Base-by-base conservation (phyloP, 768 basidiomycete species). In the Cystobasidium tubakii region DNA sequence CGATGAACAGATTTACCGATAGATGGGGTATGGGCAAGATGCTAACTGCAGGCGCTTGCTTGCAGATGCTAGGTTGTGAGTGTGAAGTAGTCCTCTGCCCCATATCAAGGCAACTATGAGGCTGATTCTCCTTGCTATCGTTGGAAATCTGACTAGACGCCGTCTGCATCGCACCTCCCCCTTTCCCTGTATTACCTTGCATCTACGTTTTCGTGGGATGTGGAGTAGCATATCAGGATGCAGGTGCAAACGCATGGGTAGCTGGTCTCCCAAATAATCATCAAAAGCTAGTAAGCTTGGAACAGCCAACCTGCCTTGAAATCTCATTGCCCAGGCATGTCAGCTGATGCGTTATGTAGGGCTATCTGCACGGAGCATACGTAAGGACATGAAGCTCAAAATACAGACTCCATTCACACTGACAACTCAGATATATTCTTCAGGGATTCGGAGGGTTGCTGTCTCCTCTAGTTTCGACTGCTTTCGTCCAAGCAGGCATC, bases 91-190 rank as follows among this genome's bases (percentile, higher is more conserved):
- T 17, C 15, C 62, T 29, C 62, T 21, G 7, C 54, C 7, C n/a
- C 7, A 57, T 9, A 21, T 12, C n/a, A 31, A n/a, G 9, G 23
- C 7, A 57, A 12, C 54, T 9, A 39, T 17, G 9, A 39, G 4
- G 17, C 23, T 31, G n/a, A 9, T 12, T 39, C 13, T 39, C 15
- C 15, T 39, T 6, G 39, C 6, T 39, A 39, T 6, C 53, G 62
- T 39, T n/a, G 25, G 36, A 10, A 15, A n/a, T n/a, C 36, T 63
- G 62, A 63, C 19, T 60, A 60, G 57, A 71, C 42, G 31, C 50
- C 53, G 55, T 71, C 43, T 27, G 53, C 29, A 71, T 71, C 13
- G 69, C 69, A 6, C 69, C 69, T 57, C 69, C 69, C 12, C 69
- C 69, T 1, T 71, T 71, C 39, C 29, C 55, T 36, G 54, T 71